These are phyloP conservation scores for Pleurostoma richardsiae DNA, from an alignment of 2,329 filamentous ascomycete species.

Conservation along the genomic window DNA sequence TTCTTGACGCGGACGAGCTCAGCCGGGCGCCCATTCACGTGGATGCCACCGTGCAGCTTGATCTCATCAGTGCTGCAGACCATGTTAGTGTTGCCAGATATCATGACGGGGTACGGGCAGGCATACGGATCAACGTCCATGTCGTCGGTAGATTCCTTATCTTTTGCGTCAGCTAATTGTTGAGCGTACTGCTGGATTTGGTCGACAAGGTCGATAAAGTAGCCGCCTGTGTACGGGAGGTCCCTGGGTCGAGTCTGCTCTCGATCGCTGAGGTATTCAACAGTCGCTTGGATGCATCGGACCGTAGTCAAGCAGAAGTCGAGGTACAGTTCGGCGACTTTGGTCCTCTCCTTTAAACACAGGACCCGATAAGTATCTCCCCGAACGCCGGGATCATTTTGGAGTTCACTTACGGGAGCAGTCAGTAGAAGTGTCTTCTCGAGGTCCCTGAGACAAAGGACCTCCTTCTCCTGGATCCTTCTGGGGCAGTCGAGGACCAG, in stretches of 20 bases:
- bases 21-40: constrained; percentile 74
- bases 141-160: constrained; percentile 54
- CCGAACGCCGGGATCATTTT: constrained; percentile 49
- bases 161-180: constrained; percentile 72
- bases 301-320: constrained; percentile 89
- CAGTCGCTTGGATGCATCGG: constrained; percentile 82
- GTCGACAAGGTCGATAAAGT: constrained; percentile 93
- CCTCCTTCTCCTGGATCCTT: constrained; percentile 77
- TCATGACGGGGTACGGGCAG: constrained; percentile 11
- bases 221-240: constrained; percentile 89
- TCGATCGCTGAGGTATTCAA: constrained; percentile 77
- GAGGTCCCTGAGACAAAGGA: constrained; percentile 85
- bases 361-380: constrained; percentile 66
- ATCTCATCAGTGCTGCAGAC: constrained; percentile 57
- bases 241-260: constrained; percentile 83
- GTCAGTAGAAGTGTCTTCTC: constrained; percentile 91
- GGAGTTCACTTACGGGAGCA: constrained; percentile 79
- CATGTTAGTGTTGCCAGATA: constrained; percentile 16
- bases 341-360: constrained; percentile 72
- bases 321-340: constrained; percentile 67
- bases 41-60: constrained; percentile 74
- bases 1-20: constrained; percentile 80
- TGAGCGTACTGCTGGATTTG: constrained; percentile 88
- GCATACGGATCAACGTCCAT: constrained; percentile 57
- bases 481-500: constrained; percentile 73